A percentile compares a stretch with the other conserved stretches of the same genome.
phyloP scores from a whole-genome alignment of 2,329 filamentous ascomycete genomes.

The Aspergillus jensenii region DNA sequence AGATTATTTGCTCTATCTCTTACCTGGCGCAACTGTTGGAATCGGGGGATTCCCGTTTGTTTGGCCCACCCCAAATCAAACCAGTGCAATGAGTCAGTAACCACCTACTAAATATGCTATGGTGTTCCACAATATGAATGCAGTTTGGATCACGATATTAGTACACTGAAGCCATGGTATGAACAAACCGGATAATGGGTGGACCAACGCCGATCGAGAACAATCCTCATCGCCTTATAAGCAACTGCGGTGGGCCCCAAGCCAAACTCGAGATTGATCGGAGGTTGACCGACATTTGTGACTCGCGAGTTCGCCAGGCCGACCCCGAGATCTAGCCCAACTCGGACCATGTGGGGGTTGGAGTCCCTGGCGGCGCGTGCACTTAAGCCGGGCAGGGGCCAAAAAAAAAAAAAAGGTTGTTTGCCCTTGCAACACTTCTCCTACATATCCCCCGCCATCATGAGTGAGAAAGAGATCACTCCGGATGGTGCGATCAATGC shows the following conservation, averaged over 20 bases:
- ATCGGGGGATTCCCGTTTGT: no score
- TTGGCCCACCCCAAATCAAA: no score
- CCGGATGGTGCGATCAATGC: conserved; percentile 15
- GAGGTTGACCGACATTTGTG: conserved; percentile 16
- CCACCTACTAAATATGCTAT: no score
- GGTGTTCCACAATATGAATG: background rate
- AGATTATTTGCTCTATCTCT: no score
- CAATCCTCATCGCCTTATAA: background rate
- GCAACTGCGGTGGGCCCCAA: background rate
- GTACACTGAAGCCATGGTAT: background rate
- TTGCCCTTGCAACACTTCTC: background rate
- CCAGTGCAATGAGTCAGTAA: no score
- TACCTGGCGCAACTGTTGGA: no score
- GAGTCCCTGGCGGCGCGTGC: background rate
- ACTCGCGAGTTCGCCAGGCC: background rate
- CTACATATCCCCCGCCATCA: conserved; percentile 10
- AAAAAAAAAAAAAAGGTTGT: background rate
- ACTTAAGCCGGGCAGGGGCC: background rate
- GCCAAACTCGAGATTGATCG: background rate
- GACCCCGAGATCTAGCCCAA: conserved; percentile 4
- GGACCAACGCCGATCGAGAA: background rate
- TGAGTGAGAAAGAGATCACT: conserved; percentile 20
- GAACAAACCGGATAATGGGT: background rate
- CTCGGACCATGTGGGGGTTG: conserved; percentile 9
- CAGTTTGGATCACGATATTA: background rate